Percentiles rank a stretch among this genome's conserved stretches.
These are phyloP conservation scores for Phialemoniopsis sp. DNA, from an alignment of 2,329 filamentous ascomycete species.

Conservation along the genomic window DNA sequence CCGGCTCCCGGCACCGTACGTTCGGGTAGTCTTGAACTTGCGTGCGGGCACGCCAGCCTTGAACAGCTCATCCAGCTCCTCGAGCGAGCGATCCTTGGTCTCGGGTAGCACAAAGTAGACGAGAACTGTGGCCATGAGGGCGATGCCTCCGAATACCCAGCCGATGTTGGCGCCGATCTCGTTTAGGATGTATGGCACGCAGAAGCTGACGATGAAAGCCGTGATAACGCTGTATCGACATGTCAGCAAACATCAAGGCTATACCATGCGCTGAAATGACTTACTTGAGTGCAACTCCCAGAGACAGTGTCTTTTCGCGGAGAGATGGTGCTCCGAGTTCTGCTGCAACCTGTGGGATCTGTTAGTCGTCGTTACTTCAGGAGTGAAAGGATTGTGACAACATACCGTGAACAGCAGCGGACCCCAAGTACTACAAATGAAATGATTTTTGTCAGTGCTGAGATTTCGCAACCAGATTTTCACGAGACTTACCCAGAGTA, in stretches of 20 bases:
- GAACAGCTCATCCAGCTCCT: slow-evolving; percentile 3
- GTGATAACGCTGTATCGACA: slow-evolving; percentile 1
- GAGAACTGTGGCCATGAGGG: neutral
- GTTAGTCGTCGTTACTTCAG: neutral
- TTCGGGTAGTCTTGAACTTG: slow-evolving; percentile 4
- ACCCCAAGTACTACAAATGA: slow-evolving; percentile 1
- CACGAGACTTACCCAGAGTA: slow-evolving; percentile 1
- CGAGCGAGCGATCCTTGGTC: slow-evolving; percentile 4
- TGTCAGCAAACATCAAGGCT: neutral
- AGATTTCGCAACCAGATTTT: too few species aligned
- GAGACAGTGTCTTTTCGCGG: slow-evolving; percentile 4
- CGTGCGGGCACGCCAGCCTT: neutral
- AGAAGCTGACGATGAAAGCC: slow-evolving; percentile 4
- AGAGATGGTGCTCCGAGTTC: slow-evolving; percentile 2
- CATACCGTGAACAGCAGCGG: slow-evolving; percentile 1
- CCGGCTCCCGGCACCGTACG: slow-evolving; percentile 2
- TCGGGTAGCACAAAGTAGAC: slow-evolving; percentile 4
- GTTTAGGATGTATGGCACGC: slow-evolving; percentile 5
- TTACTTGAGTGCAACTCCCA: slow-evolving; percentile 5
- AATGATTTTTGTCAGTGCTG: neutral
- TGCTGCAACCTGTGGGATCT: neutral
- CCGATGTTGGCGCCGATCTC: slow-evolving; percentile 6
- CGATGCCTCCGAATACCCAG: slow-evolving; percentile 5
- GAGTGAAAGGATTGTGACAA: neutral
- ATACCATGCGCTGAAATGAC: too few species aligned